Evolutionary conservation across 2,329 filamentous ascomycete species (phyloP), one percentile per base, ranked within the genome.

Genomic region (Aureobasidium mangrovei): DNA sequence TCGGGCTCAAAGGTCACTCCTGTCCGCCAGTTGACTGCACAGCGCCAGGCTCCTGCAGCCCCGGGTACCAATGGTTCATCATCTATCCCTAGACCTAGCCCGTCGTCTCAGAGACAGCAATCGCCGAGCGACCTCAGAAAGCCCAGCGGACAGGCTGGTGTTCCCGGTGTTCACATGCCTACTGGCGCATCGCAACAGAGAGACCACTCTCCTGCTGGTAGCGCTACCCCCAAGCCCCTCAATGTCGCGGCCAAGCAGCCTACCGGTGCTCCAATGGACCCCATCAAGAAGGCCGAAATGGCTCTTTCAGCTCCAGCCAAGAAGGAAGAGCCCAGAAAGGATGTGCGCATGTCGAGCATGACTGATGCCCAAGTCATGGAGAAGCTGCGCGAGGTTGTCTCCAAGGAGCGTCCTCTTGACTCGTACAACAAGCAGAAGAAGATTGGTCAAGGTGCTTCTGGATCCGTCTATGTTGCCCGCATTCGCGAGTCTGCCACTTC

Each of bases 381-480:
- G 60, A 93, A 90, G 67, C 79, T 98, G 53, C 87, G 91, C 67
- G 88, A 95, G 61, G 91, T 93, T 6, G 93, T 98, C 1, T 96
- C 91, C 59, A 94, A 95, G 69, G 90, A 95, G 57, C 91, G 95
- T 66, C 93, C 93, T 52, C 86, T 94, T 64, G 77, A 95, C 61
- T 95, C 91, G 27, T 98, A 98, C 75, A 91, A 91, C 65, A 98
- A 98, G 76, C 93, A 97, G 73, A 96, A 96, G 80, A 98, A 98
- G 79, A 97, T 98, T 70, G 93, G 93, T 24, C 93, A 98, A 70
- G 93, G 93, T 72, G 93, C 93, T 54, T 98, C 93, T 58, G 93
- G 93, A 56, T 97, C 91, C 26, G 93, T 98, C 45, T 98, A 98
- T 66, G 91, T 98, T 58, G 93, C 93, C 60, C 93, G 94, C 67